These are phyloP conservation scores for Aspergillus brunneoviolaceus DNA, from an alignment of 2,329 filamentous ascomycete genomes.

Conservation along the genomic window DNA sequence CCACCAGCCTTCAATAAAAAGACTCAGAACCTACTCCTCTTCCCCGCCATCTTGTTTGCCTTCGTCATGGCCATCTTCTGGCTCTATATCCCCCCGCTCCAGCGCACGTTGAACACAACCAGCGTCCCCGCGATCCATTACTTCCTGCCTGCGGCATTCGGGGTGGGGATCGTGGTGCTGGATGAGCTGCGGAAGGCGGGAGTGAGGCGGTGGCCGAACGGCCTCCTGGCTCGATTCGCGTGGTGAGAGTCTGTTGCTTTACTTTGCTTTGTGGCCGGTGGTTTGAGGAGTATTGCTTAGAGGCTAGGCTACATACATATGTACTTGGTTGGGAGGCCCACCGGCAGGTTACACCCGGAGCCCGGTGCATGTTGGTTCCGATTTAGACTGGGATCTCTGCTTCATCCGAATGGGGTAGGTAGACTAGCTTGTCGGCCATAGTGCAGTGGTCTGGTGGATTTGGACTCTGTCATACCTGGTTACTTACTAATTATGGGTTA, in stretches of 20 bases:
- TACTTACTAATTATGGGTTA: too few relatives aligned
- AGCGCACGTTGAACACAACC: constrained; percentile 60
- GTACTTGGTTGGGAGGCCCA: too few relatives aligned
- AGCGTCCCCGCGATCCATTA: constrained; percentile 69
- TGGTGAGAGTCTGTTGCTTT: constrained; percentile 51
- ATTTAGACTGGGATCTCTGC: too few relatives aligned
- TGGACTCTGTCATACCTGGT: too few relatives aligned
- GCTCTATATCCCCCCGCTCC: constrained; percentile 66
- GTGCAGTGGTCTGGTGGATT: too few relatives aligned
- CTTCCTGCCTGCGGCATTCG: constrained; percentile 74
- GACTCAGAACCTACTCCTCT: constrained; percentile 67
- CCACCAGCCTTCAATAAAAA: constrained; percentile 64
- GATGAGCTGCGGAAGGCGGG: constrained; percentile 67
- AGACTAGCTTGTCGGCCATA: too few relatives aligned
- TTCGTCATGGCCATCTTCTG: constrained; percentile 69
- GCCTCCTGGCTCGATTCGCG: constrained; percentile 59
- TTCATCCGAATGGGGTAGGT: too few relatives aligned
- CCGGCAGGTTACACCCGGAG: too few relatives aligned
- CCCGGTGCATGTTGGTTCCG: too few relatives aligned
- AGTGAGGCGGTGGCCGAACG: constrained; percentile 60
- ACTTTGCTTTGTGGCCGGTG: background rate
- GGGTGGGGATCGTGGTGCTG: constrained; percentile 60
- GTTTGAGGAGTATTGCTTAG: background rate
- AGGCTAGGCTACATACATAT: too few relatives aligned
- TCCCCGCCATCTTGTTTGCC: constrained; percentile 69